These are phyloP conservation scores for Plectosphaerella plurivora DNA, from an alignment of 2,329 filamentous ascomycete genomes.

Conservation along the genomic window DNA sequence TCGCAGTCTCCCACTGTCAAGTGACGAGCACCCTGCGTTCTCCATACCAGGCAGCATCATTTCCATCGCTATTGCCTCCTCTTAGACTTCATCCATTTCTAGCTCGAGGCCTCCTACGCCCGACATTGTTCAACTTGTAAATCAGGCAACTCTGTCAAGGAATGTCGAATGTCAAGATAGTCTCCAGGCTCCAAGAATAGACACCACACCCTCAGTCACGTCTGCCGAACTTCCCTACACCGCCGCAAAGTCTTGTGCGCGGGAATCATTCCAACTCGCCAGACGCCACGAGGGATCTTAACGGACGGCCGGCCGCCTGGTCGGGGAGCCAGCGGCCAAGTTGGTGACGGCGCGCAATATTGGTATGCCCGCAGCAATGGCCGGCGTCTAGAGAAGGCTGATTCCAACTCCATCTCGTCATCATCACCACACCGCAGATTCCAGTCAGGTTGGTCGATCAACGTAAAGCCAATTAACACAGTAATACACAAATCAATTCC, in stretches of 20 bases:
- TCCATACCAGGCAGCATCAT: neutral
- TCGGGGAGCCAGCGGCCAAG: conserved; percentile 14
- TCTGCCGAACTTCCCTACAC: neutral
- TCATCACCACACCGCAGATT: conserved; percentile 1
- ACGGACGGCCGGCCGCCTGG: conserved; percentile 36
- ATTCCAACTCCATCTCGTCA: conserved; percentile 7
- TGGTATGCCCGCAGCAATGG: conserved; percentile 12
- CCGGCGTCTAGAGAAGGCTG: conserved; percentile 19
- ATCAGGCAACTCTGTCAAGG: neutral
- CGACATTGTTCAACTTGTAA: neutral
- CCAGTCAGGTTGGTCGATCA: neutral
- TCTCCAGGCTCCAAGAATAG: neutral
- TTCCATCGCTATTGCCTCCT: neutral
- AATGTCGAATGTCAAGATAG: neutral
- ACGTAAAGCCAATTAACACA: neutral
- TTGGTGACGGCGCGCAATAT: conserved; percentile 3
- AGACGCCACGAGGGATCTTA: conserved; percentile 9
- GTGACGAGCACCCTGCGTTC: neutral
- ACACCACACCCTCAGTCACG: too few species aligned
- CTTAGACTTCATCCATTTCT: neutral
- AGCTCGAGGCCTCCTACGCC: neutral
- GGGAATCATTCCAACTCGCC: neutral
- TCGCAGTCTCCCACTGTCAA: neutral
- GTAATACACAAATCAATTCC: neutral
- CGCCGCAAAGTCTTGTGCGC: neutral